Evolutionary conservation across 2,329 filamentous ascomycete species (phyloP), one percentile per base, ranked within the genome.

Genomic region (Paraphaeosphaeria sporulosa): DNA sequence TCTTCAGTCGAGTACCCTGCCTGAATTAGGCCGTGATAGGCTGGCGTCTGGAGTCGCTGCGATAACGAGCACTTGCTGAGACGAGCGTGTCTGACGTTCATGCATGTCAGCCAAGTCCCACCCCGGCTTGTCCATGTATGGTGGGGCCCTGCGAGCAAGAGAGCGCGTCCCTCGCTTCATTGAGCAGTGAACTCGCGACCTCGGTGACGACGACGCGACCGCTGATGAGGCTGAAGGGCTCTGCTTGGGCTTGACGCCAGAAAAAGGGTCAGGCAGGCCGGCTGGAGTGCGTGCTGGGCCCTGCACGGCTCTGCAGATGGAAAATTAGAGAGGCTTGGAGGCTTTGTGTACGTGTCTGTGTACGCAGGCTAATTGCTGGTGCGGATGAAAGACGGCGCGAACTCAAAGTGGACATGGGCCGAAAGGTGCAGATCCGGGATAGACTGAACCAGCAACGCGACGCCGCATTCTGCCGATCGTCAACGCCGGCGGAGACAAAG

Each of bases 391-490:
- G 25, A 40, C 58, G 60, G 67, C 62, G 60, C 56, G 56, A 57
- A 57, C 62, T 60, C 50, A 67, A 68, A 59, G 53, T 32, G 64
- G 71, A 55, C 61, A 71, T 65, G 69, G 63, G 70, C 63, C 71
- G 71, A 72, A 74, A 59, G 38, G 52, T 55, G 55, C 51, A 54
- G 59, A 65, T 70, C 66, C 67, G 62, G 42, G 58, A 61, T 27
- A 19, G 36, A 34, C 50, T 53, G 36, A 44, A 54, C 38, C 51
- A 54, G 51, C 38, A 54, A 63, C 50, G 51, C 50, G 51, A 57
- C 34, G 17, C 27, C 44, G 71, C 67, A 72, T 67, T 64, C 63
- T 68, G 72, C 73, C 70, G 71, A 72, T 54, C 5, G 55, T 65
- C 38, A n/a, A 21, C 8, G 51, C 48, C 64, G 43, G 71, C 70